phyloP scores from a whole-genome alignment of 2,329 filamentous ascomycete species.

The Trichothecium sympodiale region DNA sequence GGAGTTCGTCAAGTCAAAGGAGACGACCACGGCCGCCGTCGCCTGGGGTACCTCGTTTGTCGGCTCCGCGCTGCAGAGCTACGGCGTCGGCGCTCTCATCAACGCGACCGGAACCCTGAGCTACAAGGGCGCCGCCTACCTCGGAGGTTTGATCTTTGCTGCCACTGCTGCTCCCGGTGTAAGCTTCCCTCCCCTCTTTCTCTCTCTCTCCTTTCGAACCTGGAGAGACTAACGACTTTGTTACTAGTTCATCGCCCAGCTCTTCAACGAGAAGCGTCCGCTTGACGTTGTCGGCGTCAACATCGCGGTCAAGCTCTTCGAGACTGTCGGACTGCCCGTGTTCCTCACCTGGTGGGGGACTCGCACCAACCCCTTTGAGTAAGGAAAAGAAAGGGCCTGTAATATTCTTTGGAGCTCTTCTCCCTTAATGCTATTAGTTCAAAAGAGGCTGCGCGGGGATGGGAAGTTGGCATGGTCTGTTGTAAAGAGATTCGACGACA shows the following conservation, averaged over 20 bases:
- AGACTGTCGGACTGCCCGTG: constrained; percentile 83
- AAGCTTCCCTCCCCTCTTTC: constrained; percentile 16
- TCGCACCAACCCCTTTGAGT: constrained; percentile 83
- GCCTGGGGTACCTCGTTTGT: constrained; percentile 85
- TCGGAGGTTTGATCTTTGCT: constrained; percentile 83
- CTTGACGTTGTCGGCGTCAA: constrained; percentile 83
- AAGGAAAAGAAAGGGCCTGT: constrained; percentile 22
- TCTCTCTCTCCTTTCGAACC: not conserved
- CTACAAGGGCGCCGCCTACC: constrained; percentile 95
- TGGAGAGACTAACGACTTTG: not conserved
- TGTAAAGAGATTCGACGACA: too few species aligned
- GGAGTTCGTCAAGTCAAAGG: constrained; percentile 90
- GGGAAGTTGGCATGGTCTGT: too few species aligned
- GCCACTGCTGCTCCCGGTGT: constrained; percentile 81
- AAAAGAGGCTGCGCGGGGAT: too few species aligned
- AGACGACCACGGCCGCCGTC: constrained; percentile 76
- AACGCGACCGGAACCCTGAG: constrained; percentile 90
- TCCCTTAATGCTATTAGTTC: not conserved
- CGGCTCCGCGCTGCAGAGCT: constrained; percentile 80
- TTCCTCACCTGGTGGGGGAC: constrained; percentile 98
- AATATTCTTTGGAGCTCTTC: constrained; percentile 6
- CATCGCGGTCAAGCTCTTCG: constrained; percentile 72
- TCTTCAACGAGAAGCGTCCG: constrained; percentile 85
- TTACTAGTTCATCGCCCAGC: constrained; percentile 66
- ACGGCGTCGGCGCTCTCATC: constrained; percentile 80